Percentiles rank a stretch among this genome's conserved stretches.
phyloP scores from a whole-genome alignment of 192 early-diverging fungal species.

The Backusella westeae region DNA sequence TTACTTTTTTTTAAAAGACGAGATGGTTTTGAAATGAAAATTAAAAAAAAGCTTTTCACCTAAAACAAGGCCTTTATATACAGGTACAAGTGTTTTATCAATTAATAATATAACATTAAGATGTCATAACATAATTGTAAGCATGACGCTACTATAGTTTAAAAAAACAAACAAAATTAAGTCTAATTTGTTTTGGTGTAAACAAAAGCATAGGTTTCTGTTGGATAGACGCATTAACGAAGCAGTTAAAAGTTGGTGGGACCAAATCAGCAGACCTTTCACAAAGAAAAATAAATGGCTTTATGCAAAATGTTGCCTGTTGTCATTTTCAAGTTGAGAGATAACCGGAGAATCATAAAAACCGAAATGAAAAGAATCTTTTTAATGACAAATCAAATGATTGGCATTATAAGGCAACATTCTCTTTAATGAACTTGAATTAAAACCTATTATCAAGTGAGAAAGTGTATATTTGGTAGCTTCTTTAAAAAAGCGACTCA shows the following conservation, averaged over 20 bases:
- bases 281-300: background rate
- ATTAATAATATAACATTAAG: background rate
- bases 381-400: conserved; percentile 2
- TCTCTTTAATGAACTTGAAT: background rate
- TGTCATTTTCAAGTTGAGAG: background rate
- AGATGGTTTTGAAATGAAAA: background rate
- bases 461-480: background rate
- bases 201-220: background rate
- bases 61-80: background rate
- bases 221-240: background rate
- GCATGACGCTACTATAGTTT: background rate
- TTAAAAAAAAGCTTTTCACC: background rate
- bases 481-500: background rate
- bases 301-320: background rate
- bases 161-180: background rate
- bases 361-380: background rate
- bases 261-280: background rate
- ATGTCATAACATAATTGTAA: background rate
- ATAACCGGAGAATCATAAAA: background rate
- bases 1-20: background rate
- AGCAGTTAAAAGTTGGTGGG: background rate
- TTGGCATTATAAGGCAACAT: background rate
- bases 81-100: background rate
- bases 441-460: background rate
- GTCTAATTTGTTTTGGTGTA: background rate